Base-by-base conservation (phyloP, 2,329 filamentous ascomycete genomes). In the Monilinia fructicola region DNA sequence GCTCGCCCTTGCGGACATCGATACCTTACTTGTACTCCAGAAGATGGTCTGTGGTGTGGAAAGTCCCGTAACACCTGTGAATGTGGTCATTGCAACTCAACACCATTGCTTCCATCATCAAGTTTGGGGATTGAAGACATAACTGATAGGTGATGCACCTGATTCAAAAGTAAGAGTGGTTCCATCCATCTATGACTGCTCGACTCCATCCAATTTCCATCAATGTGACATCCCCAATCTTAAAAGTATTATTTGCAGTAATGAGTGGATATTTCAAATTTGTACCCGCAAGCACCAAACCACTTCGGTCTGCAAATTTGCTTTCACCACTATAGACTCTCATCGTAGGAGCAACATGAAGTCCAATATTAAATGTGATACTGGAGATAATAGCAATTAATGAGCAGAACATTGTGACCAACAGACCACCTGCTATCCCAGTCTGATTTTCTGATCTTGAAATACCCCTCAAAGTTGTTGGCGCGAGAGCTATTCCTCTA, bases 111-210 rank as follows among this genome's bases (percentile, higher is more conserved):
- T 0, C 80, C 83, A 54, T n/a, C n/a, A 86, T 80, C 0, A 75
- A 0, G 79, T 83, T 72, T 86, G 78, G 1, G 81, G 81, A 7
- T 79, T 81, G 5, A 85, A 75, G 0, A 81, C 76, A 0, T 80
- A 81, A 0, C 81, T 85, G 1, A 76, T 81, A 16, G 73, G 73
- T n/a, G 73, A 73, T 2, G 78, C 77, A 11, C 78, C 79, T 0
- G 81, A 77, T 0, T 83, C 84, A 60, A 87, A 76, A 2, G 81
- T 83, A 70, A 84, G 86, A 0, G 81, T 85, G 3, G 76, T 76
- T 44, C 81, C 81, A 44, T 44, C 81, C 81, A 44, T 78, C 76
- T 60, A 88, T 77, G 35, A 87, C 79, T 2, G 84, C 79, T 9
- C 74, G 28, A 11, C 65, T 73, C 10, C 70, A 70, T 18, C 74